Conservation (phyloP, 2,329 filamentous ascomycete species). For the Venturia pyrina region DNA sequence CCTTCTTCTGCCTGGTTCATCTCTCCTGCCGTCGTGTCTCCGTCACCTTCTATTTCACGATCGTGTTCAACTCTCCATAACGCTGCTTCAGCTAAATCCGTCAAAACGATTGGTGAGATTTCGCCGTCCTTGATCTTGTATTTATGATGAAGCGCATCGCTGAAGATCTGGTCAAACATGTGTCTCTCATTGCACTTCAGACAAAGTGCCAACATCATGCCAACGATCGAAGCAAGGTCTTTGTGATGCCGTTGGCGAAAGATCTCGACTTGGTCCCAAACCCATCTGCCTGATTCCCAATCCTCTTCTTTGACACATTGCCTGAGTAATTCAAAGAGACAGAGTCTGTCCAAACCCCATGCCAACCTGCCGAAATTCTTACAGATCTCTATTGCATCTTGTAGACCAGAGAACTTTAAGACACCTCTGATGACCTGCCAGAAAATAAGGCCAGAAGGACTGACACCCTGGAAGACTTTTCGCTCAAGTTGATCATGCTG, state of each 20-base stretch:
- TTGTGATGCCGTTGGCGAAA: neutral
- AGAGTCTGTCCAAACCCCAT: slow-evolving; percentile 9
- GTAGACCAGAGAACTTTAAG: slow-evolving; percentile 5
- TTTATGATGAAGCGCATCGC: neutral
- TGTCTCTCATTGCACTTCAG: neutral
- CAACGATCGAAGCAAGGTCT: neutral
- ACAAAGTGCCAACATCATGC: slow-evolving; percentile 8
- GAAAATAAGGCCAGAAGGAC: slow-evolving; percentile 8
- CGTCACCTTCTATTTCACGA: neutral
- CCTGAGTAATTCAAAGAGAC: neutral
- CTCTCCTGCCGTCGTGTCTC: neutral
- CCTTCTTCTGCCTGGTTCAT: neutral
- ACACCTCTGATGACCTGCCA: slow-evolving; percentile 8
- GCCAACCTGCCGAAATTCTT: slow-evolving; percentile 2
- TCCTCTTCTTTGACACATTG: neutral
- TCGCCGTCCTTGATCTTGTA: neutral
- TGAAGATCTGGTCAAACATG: slow-evolving; percentile 1
- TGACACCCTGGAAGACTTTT: slow-evolving; percentile 8
- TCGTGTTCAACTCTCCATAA: neutral
- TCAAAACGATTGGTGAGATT: neutral
- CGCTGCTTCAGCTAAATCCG: neutral
- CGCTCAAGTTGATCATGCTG: neutral
- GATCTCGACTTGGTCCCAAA: slow-evolving; percentile 8
- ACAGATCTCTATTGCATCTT: slow-evolving; percentile 7
- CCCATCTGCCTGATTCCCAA: slow-evolving; percentile 8